phyloP scores from a whole-genome alignment of 176 grass and related monocot genomes.

The Tillandsia fasciculata region DNA sequence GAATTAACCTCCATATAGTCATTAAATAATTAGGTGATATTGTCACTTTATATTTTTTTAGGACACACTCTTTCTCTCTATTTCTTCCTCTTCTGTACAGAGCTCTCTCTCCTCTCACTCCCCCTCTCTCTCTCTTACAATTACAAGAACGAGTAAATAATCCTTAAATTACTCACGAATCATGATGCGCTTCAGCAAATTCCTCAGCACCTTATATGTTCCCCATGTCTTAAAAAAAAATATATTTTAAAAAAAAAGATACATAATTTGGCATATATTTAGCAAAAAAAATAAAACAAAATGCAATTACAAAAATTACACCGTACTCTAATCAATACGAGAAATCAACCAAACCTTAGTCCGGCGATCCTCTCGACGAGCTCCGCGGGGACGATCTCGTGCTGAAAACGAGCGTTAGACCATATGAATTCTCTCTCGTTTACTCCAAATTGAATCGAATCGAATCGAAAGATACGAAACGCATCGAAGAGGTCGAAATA shows the following conservation, averaged over 20 bases:
- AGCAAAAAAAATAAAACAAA: background rate
- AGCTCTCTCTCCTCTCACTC: too few species aligned
- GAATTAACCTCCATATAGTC: too few species aligned
- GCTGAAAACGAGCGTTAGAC: conserved; percentile 29
- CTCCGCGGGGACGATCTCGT: conserved; percentile 77
- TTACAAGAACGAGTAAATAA: background rate
- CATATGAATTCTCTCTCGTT: conserved; percentile 11
- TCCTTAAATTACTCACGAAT: conserved; percentile 2
- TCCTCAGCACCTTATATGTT: conserved; percentile 55
- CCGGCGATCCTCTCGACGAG: conserved; percentile 81
- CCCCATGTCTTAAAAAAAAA: conserved; percentile 40
- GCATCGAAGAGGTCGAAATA: background rate
- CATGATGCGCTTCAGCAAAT: conserved; percentile 88
- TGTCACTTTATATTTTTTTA: too few species aligned
- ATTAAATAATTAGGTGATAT: too few species aligned
- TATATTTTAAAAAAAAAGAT: background rate
- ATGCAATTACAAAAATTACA: too few species aligned
- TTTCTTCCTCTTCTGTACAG: too few species aligned
- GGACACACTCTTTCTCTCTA: too few species aligned
- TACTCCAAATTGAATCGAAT: background rate
- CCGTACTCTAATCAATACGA: too few species aligned
- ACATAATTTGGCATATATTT: background rate
- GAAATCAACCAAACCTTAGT: conserved; percentile 44
- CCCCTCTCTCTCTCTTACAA: background rate
- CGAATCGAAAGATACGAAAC: background rate